A percentile compares a stretch with the other conserved stretches of the same genome.
phyloP scores from a whole-genome alignment of 1,284 basidiomycete genomes.

The Rhodotorula sp. region DNA sequence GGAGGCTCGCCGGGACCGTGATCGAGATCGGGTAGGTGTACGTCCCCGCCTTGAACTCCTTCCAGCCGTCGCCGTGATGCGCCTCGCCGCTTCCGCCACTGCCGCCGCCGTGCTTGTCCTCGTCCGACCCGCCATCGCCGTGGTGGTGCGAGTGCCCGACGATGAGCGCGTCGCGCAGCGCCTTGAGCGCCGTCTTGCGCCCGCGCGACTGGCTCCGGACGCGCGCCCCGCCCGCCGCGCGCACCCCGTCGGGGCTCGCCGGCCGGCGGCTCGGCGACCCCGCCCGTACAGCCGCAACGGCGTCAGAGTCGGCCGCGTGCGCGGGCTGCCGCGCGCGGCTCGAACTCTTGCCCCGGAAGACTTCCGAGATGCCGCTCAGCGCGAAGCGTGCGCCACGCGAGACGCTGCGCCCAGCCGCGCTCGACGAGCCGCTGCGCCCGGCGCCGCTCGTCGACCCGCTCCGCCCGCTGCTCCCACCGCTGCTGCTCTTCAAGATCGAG shows the following conservation, averaged over 20 bases:
- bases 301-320: not conserved
- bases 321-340: conserved; percentile 11
- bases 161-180: conserved; percentile 50
- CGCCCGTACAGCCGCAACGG: too few species aligned
- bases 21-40: conserved; percentile 95
- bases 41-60: conserved; percentile 83
- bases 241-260: conserved; percentile 38
- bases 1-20: conserved; percentile 74
- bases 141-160: conserved; percentile 15
- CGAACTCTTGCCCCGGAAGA: conserved; percentile 36
- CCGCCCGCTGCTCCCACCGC: too few species aligned
- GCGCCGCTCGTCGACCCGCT: too few species aligned
- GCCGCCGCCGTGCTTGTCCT: conserved; percentile 52
- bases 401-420: conserved; percentile 10
- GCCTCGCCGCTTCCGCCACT: conserved; percentile 50
- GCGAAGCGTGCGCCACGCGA: conserved; percentile 31
- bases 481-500: conserved; percentile 12
- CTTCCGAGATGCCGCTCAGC: conserved; percentile 32
- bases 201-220: conserved; percentile 49
- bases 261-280: not conserved
- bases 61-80: conserved; percentile 62
- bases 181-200: conserved; percentile 52
- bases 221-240: conserved; percentile 32
- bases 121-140: conserved; percentile 14
- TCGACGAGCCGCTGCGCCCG: not conserved